These are phyloP conservation scores for Calonectria pauciramosa DNA, from an alignment of 2,329 filamentous ascomycete species.

Conservation along the genomic window DNA sequence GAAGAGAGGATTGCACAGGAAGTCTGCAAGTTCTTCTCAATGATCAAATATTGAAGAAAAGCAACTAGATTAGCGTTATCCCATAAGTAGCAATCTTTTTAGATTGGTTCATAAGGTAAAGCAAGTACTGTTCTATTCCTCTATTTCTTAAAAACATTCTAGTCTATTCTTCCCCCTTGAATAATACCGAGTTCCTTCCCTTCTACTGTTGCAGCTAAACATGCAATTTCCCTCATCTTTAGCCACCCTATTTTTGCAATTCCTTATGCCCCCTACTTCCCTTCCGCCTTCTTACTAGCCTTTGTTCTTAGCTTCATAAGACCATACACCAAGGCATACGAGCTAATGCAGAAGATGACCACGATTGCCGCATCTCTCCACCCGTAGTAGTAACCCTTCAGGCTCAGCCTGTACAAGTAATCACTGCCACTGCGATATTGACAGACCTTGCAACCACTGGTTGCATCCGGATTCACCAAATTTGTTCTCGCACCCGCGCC, in stretches of 20 bases:
- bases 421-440: not conserved
- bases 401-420: not conserved
- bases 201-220: not conserved
- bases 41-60: not conserved
- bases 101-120: no score
- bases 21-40: not conserved
- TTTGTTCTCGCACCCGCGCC: not conserved
- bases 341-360: not conserved
- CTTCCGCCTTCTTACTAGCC: not conserved
- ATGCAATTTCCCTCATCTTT: not conserved
- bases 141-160: not conserved
- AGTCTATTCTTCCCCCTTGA: not conserved
- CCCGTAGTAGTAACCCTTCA: not conserved
- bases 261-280: not conserved
- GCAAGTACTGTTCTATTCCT: not conserved
- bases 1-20: constrained; percentile 45
- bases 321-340: not conserved
- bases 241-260: not conserved
- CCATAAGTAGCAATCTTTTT: no score
- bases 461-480: not conserved
- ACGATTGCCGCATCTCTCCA: not conserved
- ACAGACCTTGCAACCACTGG: not conserved
- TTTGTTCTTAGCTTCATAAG: not conserved
- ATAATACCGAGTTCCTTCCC: not conserved
- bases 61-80: no score